A percentile compares a stretch with the other conserved stretches of the same genome.
These are phyloP conservation scores for Aureobasidium sp. DNA, from an alignment of 2,329 filamentous ascomycete genomes.

Conservation along the genomic window DNA sequence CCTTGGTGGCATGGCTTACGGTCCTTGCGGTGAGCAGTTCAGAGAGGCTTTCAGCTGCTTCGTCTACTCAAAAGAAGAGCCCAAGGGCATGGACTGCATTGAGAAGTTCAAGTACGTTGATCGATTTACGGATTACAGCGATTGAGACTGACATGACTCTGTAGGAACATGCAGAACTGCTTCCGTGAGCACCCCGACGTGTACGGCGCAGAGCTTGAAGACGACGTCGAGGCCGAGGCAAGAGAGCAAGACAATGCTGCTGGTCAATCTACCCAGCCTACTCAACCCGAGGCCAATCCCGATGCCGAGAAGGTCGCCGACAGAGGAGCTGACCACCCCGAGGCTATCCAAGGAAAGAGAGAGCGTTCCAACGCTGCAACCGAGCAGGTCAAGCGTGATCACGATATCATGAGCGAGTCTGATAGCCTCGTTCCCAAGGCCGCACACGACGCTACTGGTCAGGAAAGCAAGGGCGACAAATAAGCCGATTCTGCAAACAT, in stretches of 20 bases:
- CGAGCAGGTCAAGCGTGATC: slow-evolving; percentile 28
- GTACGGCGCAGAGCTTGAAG: slow-evolving; percentile 83
- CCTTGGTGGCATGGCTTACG: slow-evolving; percentile 91
- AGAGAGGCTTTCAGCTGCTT: slow-evolving; percentile 96
- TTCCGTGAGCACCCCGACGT: slow-evolving; percentile 89
- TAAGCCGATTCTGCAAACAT: background rate
- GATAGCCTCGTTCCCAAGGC: slow-evolving; percentile 44
- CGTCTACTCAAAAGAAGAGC: slow-evolving; percentile 88
- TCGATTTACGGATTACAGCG: slow-evolving; percentile 28
- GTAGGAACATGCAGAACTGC: slow-evolving; percentile 92
- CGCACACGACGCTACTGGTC: slow-evolving; percentile 34
- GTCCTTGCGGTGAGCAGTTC: slow-evolving; percentile 93
- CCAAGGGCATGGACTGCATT: slow-evolving; percentile 96
- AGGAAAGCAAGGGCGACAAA: slow-evolving; percentile 12
- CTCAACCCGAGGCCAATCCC: slow-evolving; percentile 9
- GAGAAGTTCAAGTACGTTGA: slow-evolving; percentile 85
- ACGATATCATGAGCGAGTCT: slow-evolving; percentile 32
- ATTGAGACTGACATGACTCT: slow-evolving; percentile 16
- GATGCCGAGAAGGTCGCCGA: slow-evolving; percentile 21
- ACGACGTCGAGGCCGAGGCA: slow-evolving; percentile 39
- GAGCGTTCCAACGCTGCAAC: slow-evolving; percentile 25
- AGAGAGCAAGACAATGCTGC: slow-evolving; percentile 2
- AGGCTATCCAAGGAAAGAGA: slow-evolving; percentile 20
- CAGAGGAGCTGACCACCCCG: slow-evolving; percentile 17
- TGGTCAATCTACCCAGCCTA: slow-evolving; percentile 8